A percentile compares a stretch with the other conserved stretches of the same genome.
Conservation (phyloP, 1,284 basidiomycete species). For the Stereum hirsutum region DNA sequence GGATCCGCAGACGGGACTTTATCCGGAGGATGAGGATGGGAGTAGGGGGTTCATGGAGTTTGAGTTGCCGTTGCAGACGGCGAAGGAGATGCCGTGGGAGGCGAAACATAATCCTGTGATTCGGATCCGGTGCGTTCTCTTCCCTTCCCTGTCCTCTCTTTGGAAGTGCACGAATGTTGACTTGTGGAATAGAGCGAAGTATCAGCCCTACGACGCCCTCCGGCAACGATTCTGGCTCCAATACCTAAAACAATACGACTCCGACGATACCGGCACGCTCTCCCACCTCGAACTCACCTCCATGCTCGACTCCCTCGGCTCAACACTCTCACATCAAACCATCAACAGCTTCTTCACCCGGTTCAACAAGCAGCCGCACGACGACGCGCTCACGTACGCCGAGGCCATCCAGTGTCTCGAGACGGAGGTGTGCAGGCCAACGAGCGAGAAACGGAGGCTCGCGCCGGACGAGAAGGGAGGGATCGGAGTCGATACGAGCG, state of each 20-base stretch:
- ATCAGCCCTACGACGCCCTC: constrained; percentile 88
- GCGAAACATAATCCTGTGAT: constrained; percentile 53
- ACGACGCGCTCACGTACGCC: constrained; percentile 71
- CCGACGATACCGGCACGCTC: constrained; percentile 73
- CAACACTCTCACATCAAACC: constrained; percentile 79
- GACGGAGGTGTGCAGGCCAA: constrained; percentile 64
- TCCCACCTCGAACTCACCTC: constrained; percentile 85
- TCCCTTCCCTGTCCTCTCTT: constrained; percentile 11
- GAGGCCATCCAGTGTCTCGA: constrained; percentile 80
- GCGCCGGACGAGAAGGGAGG: constrained; percentile 28
- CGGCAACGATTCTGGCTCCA: constrained; percentile 90
- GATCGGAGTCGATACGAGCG: constrained; percentile 23
- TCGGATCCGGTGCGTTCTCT: constrained; percentile 51
- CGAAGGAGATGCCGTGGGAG: constrained; percentile 55
- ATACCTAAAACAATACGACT: constrained; percentile 87
- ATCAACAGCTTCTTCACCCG: constrained; percentile 75
- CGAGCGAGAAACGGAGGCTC: constrained; percentile 59
- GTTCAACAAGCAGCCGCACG: constrained; percentile 55
- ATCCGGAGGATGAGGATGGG: constrained; percentile 43
- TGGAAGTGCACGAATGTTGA: not conserved
- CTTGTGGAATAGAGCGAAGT: constrained; percentile 62
- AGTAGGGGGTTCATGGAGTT: constrained; percentile 65
- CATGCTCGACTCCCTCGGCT: constrained; percentile 97
- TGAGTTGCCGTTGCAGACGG: constrained; percentile 41
- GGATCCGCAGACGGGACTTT: constrained; percentile 66